Evolutionary conservation across 2,329 filamentous ascomycete species (phyloP).

Genomic region (Alternaria burnsii): DNA sequence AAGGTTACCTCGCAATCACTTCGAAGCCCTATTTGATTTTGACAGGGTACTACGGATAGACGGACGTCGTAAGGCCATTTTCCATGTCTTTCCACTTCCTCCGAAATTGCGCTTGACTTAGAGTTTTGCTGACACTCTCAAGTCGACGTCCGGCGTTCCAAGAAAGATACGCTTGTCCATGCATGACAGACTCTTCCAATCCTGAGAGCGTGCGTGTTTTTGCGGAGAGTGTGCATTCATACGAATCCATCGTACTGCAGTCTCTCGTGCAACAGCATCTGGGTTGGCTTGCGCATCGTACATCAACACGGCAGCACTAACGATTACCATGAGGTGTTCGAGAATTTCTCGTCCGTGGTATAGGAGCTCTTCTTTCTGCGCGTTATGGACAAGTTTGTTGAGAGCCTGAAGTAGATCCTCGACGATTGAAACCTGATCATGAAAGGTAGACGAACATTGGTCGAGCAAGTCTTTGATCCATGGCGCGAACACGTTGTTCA

Average conservation of each 20-base stretch:
- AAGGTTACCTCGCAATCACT: not conserved
- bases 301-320: conserved; percentile 48
- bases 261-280: conserved; percentile 42
- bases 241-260: conserved; percentile 49
- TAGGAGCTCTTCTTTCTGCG: conserved; percentile 33
- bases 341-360: conserved; percentile 38
- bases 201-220: no score
- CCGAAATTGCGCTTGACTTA: not conserved
- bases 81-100: not conserved
- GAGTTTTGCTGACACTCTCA: conserved; percentile 13
- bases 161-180: conserved; percentile 35
- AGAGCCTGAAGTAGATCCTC: conserved; percentile 22
- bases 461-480: conserved; percentile 29
- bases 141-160: conserved; percentile 1
- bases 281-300: conserved; percentile 50
- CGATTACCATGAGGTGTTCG: conserved; percentile 46
- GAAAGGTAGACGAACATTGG: conserved; percentile 13
- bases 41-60: not conserved
- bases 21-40: not conserved
- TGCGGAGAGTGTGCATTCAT: conserved; percentile 8
- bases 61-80: not conserved
- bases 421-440: conserved; percentile 18
- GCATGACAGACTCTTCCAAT: conserved; percentile 16
- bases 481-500: conserved; percentile 28
- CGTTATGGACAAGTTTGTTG: conserved; percentile 5